These are phyloP conservation scores for Biancaea sappan DNA, from an alignment of 306 rosid genomes.

Conservation along the genomic window DNA sequence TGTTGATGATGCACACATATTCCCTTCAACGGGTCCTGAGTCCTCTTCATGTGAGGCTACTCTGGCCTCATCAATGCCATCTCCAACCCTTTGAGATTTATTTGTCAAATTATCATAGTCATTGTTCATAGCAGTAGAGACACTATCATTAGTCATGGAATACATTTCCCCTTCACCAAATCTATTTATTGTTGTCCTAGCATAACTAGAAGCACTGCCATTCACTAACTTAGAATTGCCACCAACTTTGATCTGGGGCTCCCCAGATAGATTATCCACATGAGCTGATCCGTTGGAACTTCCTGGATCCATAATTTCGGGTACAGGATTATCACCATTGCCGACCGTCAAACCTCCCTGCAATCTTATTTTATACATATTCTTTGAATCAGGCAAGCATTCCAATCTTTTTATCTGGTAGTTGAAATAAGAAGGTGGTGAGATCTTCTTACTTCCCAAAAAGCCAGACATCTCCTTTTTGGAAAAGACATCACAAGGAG, in stretches of 20 bases:
- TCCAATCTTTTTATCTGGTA: conserved; percentile 52
- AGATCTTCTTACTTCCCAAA: conserved; percentile 55
- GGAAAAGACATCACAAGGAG: conserved; percentile 74
- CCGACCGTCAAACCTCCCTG: conserved; percentile 32
- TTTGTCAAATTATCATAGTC: conserved; percentile 32
- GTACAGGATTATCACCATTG: conserved; percentile 35
- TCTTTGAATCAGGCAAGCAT: conserved; percentile 45
- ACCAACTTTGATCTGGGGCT: conserved; percentile 38
- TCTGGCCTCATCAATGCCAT: conserved; percentile 44
- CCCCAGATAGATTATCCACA: conserved; percentile 42
- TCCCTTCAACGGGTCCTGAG: conserved; percentile 58
- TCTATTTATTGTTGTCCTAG: conserved; percentile 47
- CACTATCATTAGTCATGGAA: conserved; percentile 30
- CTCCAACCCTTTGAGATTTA: conserved; percentile 43
- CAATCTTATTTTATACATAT: conserved; percentile 33
- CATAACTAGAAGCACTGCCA: conserved; percentile 46
- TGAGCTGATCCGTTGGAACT: conserved; percentile 43
- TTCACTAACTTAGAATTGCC: conserved; percentile 42
- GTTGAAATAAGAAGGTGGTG: conserved; percentile 58
- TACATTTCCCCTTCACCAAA: conserved; percentile 40
- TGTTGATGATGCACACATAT: conserved; percentile 97
- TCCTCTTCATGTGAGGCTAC: conserved; percentile 53
- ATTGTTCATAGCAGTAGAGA: conserved; percentile 36
- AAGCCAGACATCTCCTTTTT: conserved; percentile 75
- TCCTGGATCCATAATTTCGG: conserved; percentile 43